phyloP scores from a whole-genome alignment of 352 stramenopile species.

The Phytophthora syringae region DNA sequence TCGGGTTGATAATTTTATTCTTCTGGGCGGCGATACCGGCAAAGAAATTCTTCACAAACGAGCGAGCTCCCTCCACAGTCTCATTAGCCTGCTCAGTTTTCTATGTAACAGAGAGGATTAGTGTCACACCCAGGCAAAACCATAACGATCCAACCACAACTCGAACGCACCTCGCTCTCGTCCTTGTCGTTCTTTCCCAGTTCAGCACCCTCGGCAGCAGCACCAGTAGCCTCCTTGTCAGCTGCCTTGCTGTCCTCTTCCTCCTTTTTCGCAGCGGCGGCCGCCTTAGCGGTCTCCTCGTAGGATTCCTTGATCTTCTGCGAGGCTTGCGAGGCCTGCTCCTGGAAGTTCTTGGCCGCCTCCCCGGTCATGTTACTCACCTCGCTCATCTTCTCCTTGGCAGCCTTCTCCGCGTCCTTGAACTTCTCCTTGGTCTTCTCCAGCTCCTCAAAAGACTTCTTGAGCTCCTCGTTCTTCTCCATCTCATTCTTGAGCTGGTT shows the following conservation, averaged over 20 bases:
- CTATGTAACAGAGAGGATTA: constrained; percentile 16
- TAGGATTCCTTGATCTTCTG: constrained; percentile 73
- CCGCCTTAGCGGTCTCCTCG: constrained; percentile 38
- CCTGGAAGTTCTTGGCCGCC: constrained; percentile 61
- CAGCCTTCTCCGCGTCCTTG: constrained; percentile 66
- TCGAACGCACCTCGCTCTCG: constrained; percentile 23
- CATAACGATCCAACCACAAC: not conserved
- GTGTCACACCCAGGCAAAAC: not conserved
- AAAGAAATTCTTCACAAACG: constrained; percentile 73
- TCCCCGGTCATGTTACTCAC: constrained; percentile 62
- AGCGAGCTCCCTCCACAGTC: constrained; percentile 40
- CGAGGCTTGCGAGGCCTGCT: constrained; percentile 62
- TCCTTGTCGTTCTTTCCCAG: constrained; percentile 20
- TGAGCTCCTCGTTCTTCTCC: constrained; percentile 83
- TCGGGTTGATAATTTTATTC: constrained; percentile 68
- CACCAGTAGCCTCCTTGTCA: constrained; percentile 4
- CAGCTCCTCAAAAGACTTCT: constrained; percentile 80
- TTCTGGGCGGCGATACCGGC: constrained; percentile 51
- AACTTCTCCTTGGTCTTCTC: constrained; percentile 77
- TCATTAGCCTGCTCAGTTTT: constrained; percentile 38
- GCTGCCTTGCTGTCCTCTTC: constrained; percentile 8
- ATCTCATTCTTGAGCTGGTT: constrained; percentile 84
- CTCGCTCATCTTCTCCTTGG: constrained; percentile 72
- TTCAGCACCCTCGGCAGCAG: constrained; percentile 19
- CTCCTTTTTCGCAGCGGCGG: constrained; percentile 1